Percentiles rank a stretch among this genome's conserved stretches.
Evolutionary conservation across 2,329 filamentous ascomycete genomes (phyloP).

Genomic region (Moelleriella libera): DNA sequence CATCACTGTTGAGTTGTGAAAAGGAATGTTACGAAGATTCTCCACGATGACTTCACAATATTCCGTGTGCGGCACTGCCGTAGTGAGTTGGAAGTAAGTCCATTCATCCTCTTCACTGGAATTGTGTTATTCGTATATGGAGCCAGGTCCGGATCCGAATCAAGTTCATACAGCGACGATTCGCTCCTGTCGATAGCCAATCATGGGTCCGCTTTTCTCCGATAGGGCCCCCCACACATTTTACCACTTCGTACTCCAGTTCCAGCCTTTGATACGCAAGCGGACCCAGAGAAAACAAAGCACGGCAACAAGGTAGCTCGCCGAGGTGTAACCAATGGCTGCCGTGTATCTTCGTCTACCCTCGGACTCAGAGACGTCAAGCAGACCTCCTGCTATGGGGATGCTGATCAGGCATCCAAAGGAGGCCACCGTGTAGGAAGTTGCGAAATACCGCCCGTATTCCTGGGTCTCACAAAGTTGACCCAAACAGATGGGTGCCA

Average conservation of each 20-base stretch:
- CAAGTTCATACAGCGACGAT: neutral
- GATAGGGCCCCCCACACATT: neutral
- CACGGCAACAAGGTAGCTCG: conserved; percentile 2
- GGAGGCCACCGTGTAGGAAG: conserved; percentile 63
- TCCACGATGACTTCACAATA: neutral
- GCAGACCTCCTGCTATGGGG: conserved; percentile 25
- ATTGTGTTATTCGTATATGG: neutral
- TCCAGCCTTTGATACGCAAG: conserved; percentile 1
- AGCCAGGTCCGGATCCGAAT: neutral
- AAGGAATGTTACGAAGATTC: neutral
- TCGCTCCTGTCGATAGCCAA: neutral
- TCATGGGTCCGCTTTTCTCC: neutral
- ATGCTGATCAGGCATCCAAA: conserved; percentile 46
- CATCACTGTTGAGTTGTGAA: neutral
- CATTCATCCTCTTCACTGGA: neutral
- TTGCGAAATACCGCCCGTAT: conserved; percentile 65
- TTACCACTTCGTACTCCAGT: neutral
- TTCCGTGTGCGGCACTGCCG: neutral
- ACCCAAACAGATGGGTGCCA: conserved; percentile 69
- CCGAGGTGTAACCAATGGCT: conserved; percentile 4
- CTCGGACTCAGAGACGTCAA: conserved; percentile 1
- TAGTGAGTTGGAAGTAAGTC: neutral
- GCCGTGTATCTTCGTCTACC: neutral
- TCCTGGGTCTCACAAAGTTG: conserved; percentile 64
- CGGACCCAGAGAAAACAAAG: conserved; percentile 4